These are phyloP conservation scores for Dryas integrifolia DNA, from an alignment of 331 rosid genomes.

Conservation along the genomic window DNA sequence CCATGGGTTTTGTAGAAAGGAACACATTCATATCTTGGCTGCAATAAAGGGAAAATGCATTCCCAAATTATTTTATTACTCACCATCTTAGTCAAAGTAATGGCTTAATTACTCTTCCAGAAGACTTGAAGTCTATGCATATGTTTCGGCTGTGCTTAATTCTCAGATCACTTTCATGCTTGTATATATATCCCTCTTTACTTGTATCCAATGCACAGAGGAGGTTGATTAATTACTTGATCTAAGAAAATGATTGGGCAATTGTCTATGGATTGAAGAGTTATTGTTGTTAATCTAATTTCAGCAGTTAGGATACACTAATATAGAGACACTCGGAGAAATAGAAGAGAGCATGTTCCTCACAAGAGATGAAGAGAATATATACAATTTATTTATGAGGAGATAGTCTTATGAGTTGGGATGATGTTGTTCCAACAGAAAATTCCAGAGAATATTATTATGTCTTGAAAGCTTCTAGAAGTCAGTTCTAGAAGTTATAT, in stretches of 20 bases:
- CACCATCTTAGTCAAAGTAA: conserved; percentile 3
- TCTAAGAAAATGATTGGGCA: not conserved
- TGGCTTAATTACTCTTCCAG: not conserved
- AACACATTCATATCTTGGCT: not conserved
- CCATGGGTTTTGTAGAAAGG: not conserved
- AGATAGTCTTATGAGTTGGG: no score
- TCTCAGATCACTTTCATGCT: not conserved
- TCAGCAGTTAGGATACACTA: not conserved
- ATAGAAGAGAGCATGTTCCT: not conserved
- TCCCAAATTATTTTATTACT: not conserved
- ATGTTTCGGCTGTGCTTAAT: not conserved
- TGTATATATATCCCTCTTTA: no score
- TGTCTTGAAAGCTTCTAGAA: not conserved
- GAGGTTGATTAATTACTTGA: not conserved
- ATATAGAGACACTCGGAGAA: not conserved
- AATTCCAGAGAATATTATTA: not conserved
- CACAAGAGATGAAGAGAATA: no score
- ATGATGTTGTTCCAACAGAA: not conserved
- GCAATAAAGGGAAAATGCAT: not conserved
- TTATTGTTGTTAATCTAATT: not conserved
- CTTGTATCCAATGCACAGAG: not conserved
- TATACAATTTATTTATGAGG: no score
- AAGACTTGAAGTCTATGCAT: not conserved
- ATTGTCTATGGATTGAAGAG: not conserved
- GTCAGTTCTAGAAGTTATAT: not conserved